Evolutionary conservation across 2,329 filamentous ascomycete species (phyloP).

Genomic region (Boeremia exigua): DNA sequence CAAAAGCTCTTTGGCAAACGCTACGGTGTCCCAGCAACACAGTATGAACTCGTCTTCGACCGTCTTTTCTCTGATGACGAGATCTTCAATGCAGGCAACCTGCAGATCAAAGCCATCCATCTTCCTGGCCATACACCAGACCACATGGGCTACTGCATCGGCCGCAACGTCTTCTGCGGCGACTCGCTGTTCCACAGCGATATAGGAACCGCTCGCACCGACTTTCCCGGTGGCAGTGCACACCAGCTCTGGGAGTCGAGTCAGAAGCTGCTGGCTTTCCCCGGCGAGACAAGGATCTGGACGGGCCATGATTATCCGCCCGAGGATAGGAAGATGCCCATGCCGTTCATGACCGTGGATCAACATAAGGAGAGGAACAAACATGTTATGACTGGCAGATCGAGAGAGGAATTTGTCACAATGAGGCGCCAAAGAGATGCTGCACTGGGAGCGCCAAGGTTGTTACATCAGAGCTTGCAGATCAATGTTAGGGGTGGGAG

Average conservation of each 20-base stretch:
- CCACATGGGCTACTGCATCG: conserved; percentile 65
- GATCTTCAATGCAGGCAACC: conserved; percentile 56
- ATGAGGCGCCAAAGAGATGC: conserved; percentile 42
- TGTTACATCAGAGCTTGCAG: conserved; percentile 50
- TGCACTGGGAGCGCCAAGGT: conserved; percentile 37
- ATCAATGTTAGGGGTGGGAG: conserved; percentile 49
- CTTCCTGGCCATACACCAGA: conserved; percentile 68
- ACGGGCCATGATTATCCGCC: conserved; percentile 47
- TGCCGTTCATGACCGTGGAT: conserved; percentile 44
- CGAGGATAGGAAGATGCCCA: conserved; percentile 21
- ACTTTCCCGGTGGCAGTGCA: conserved; percentile 47
- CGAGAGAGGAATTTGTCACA: conserved; percentile 43
- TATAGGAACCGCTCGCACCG: conserved; percentile 42
- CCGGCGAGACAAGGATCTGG: conserved; percentile 40
- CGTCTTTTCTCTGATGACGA: conserved; percentile 62
- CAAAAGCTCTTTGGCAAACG: conserved; percentile 58
- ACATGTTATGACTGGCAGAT: conserved; percentile 36
- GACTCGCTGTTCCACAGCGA: conserved; percentile 46
- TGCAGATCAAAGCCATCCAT: conserved; percentile 58
- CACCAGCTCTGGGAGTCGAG: conserved; percentile 34
- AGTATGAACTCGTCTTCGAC: conserved; percentile 60
- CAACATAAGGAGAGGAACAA: conserved; percentile 46
- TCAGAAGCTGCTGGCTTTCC: conserved; percentile 35
- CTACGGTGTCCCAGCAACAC: conserved; percentile 55
- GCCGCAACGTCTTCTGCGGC: conserved; percentile 48